Conservation (phyloP, 352 stramenopile genomes). For the Globisporangium ultimum region DNA sequence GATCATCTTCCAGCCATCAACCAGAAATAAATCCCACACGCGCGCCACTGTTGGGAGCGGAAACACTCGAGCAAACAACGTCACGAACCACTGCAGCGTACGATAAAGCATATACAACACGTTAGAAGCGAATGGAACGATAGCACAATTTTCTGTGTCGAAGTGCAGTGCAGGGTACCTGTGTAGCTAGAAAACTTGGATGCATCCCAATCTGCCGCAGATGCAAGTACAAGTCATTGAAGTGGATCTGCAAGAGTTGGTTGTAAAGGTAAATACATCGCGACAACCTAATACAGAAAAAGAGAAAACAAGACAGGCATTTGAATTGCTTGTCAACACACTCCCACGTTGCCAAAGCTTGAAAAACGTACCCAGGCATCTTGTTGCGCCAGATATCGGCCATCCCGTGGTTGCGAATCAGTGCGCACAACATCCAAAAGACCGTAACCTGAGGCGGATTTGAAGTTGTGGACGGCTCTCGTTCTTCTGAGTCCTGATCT, state of each 20-base stretch:
- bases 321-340: too few species aligned
- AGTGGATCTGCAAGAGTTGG: constrained; percentile 61
- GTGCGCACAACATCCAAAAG: constrained; percentile 59
- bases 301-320: too few species aligned
- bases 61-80: constrained; percentile 70
- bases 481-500: not conserved
- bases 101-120: not conserved
- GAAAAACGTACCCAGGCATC: constrained; percentile 62
- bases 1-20: constrained; percentile 78
- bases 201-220: constrained; percentile 80
- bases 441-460: constrained; percentile 40
- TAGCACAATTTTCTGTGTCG: not conserved
- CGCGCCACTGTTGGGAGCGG: constrained; percentile 35
- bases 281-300: constrained; percentile 34
- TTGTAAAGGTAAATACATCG: constrained; percentile 77
- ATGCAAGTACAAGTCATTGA: constrained; percentile 61
- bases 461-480: not conserved
- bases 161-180: constrained; percentile 31
- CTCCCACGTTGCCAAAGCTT: too few species aligned
- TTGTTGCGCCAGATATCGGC: constrained; percentile 67
- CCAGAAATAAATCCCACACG: constrained; percentile 71
- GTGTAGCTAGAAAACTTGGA: constrained; percentile 68
- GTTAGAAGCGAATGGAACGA: not conserved
- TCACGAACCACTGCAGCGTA: constrained; percentile 74
- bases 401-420: constrained; percentile 59